Evolutionary conservation across 129 eudicot species (phyloP).

Genomic region (Sambucus nigra): DNA sequence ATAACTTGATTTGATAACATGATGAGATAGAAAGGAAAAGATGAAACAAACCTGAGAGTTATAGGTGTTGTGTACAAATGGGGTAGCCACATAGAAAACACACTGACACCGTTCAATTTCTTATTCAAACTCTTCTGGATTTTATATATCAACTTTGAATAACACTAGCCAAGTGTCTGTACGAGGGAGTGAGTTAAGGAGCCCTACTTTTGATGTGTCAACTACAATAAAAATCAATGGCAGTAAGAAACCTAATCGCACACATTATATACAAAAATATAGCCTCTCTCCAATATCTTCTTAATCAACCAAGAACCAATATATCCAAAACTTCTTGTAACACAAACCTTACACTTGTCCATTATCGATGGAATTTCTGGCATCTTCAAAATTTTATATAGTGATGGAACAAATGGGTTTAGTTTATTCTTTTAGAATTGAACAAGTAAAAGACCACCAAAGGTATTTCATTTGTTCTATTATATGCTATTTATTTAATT

Average conservation of each 20-base stretch:
- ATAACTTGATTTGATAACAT: not conserved
- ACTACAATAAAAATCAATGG: not conserved
- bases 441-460: not conserved
- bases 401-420: not conserved
- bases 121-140: constrained; percentile 19
- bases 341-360: constrained; percentile 21
- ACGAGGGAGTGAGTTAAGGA: constrained; percentile 14
- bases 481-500: no score
- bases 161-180: constrained; percentile 28
- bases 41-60: constrained; percentile 15
- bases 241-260: not conserved
- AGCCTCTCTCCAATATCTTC: constrained; percentile 23
- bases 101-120: constrained; percentile 30
- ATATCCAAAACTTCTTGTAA: constrained; percentile 31
- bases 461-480: not conserved
- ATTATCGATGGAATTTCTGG: not conserved
- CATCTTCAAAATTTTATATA: not conserved
- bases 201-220: constrained; percentile 4
- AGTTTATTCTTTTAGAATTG: no score
- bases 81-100: constrained; percentile 44
- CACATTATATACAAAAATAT: not conserved
- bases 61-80: constrained; percentile 14
- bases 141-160: constrained; percentile 35
- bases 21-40: not conserved
- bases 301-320: constrained; percentile 27